Evolutionary conservation across 176 grass and related monocot species (phyloP).

Genomic region (Zea mays): Zm-B73-REFERENCE-NAM-5.0 NC_050103.1:18977501-18978000

Average conservation of each 20-base stretch:
- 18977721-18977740: slow-evolving; percentile 41
- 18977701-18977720: slow-evolving; percentile 34
- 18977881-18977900: no score
- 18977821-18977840: no score
- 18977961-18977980: no score
- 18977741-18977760: neutral
- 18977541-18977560: slow-evolving; percentile 72
- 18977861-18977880: no score
- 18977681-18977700: slow-evolving; percentile 34
- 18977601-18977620: slow-evolving; percentile 51
- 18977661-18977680: slow-evolving; percentile 40
- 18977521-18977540: slow-evolving; percentile 65
- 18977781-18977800: no score
- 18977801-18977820: no score
- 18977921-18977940: no score
- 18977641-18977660: slow-evolving; percentile 24
- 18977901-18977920: no score
- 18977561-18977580: slow-evolving; percentile 79
- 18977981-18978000: no score
- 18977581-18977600: slow-evolving; percentile 71
- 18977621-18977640: slow-evolving; percentile 34
- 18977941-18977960: no score
- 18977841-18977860: no score
- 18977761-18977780: no score
- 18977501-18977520: slow-evolving; percentile 75